Evolutionary conservation across 108 stramenopile genomes (phyloP).

Genomic region (Fragilariopsis cylindrus): DNA sequence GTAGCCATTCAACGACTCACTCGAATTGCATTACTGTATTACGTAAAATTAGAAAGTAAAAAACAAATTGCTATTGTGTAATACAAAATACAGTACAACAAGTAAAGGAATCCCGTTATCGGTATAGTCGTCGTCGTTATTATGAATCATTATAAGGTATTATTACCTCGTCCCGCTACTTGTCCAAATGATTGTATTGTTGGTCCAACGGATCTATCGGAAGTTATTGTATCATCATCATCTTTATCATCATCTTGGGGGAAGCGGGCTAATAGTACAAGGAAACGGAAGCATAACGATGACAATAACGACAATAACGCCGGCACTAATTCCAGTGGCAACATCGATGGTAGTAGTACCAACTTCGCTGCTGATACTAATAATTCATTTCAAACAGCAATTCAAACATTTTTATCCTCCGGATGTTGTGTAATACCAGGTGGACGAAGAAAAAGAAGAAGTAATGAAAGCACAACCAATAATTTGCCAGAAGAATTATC

Average conservation of each 20-base stretch:
- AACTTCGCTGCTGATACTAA: not conserved
- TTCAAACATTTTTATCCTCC: slow-evolving; percentile 23
- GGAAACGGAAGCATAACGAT: not conserved
- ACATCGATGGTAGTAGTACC: not conserved
- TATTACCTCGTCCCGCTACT: slow-evolving; percentile 1
- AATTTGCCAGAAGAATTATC: too few relatives aligned
- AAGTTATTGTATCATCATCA: not conserved
- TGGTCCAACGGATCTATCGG: slow-evolving; percentile 1
- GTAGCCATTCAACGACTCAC: too few relatives aligned
- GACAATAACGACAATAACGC: not conserved
- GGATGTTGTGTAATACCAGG: slow-evolving; percentile 30
- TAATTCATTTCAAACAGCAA: slow-evolving; percentile 15
- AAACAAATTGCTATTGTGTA: not conserved
- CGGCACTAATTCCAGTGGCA: not conserved
- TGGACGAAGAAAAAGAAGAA: not conserved
- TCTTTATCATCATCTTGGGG: not conserved
- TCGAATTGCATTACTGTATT: not conserved
- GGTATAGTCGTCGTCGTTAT: too few relatives aligned
- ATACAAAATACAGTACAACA: not conserved
- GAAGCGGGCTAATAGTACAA: not conserved
- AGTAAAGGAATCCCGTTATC: not conserved
- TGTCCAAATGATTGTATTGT: slow-evolving; percentile 7
- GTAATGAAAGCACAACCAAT: too few relatives aligned
- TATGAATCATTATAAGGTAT: not conserved
- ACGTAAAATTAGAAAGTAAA: not conserved